Percentiles rank a stretch among this genome's conserved stretches.
Evolutionary conservation across 495 filamentous ascomycete species (phyloP).

Genomic region (Xylaria bambusicola): DNA sequence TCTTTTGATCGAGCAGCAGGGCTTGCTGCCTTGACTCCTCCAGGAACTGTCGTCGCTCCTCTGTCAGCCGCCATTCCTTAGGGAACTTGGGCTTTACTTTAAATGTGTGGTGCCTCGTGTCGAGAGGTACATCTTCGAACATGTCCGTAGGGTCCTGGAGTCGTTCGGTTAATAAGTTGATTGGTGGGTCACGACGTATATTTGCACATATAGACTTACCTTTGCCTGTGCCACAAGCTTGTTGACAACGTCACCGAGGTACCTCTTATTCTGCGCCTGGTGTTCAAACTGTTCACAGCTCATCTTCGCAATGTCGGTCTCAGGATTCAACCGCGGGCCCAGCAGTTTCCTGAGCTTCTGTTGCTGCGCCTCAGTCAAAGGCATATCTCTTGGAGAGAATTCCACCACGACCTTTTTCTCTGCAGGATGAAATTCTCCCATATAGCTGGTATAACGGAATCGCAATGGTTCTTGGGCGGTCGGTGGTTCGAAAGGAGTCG

Average conservation of each 20-base stretch:
- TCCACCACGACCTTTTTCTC: constrained; percentile 92
- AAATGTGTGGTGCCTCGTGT: constrained; percentile 80
- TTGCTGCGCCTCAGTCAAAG: constrained; percentile 65
- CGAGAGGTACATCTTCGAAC: constrained; percentile 87
- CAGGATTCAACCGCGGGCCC: constrained; percentile 88
- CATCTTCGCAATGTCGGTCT: constrained; percentile 82
- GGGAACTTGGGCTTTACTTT: constrained; percentile 76
- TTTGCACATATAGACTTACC: constrained; percentile 42
- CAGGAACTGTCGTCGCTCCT: constrained; percentile 65
- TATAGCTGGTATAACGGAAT: constrained; percentile 96
- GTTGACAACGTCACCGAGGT: constrained; percentile 76
- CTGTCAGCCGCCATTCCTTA: constrained; percentile 75
- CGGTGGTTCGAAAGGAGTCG: constrained; percentile 77
- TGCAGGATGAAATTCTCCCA: constrained; percentile 91
- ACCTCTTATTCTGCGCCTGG: constrained; percentile 94
- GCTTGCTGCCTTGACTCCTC: constrained; percentile 56
- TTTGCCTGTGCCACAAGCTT: constrained; percentile 74
- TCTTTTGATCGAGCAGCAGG: constrained; percentile 48
- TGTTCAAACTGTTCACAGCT: constrained; percentile 85
- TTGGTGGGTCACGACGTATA: neutral
- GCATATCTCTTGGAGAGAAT: constrained; percentile 69
- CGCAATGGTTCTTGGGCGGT: constrained; percentile 67
- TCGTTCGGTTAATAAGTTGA: neutral
- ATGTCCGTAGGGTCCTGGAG: constrained; percentile 67
- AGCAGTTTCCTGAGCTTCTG: constrained; percentile 84